Evolutionary conservation across 768 basidiomycete genomes (phyloP), one percentile per base, ranked within the genome.

Genomic region (Leccinellum albellum): DNA sequence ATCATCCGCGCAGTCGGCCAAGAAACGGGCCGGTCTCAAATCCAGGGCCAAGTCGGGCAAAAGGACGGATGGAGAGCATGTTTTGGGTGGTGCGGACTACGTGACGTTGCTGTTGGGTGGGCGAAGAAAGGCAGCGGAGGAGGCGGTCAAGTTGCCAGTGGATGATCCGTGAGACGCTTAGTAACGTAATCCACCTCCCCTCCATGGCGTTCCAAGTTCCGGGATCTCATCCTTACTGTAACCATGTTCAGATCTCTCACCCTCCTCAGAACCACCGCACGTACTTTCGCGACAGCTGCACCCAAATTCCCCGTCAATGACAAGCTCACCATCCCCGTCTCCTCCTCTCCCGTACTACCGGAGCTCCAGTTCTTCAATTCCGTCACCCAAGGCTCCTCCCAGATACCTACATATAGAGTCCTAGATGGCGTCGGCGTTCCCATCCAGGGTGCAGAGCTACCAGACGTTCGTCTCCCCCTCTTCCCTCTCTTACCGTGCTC

Each of bases 391-490:
- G 80, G 79, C 42, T 77, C 79, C 14, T 76, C 78, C 21, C 81
- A 81, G 63, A 93, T 96, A 63, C 91, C 94, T 4, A 91, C 93
- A 4, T 96, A 87, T 73, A 81, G 94, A 50, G 81, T 97, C 1
- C 73, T 98, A 29, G 94, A 94, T 72, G 87, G 91, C 28, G 75
- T 82, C 51, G 95, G 94, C 3, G 73, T 82, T 61, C 82, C 83
- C 6, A 73, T 94, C 17, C 81, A 89, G 6, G 89, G 86, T 0
- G 91, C 88, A 4, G 78, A 84, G 58, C 66, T 89, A 15, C 91
- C 92, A 60, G 84, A 93, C 69, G 94, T 90, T 54, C 21, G 78
- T 72, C 47, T 20, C 23, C 8, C 44, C 50, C 42, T 46, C 21
- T 0, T 9, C n/a, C n/a, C n/a, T 50, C 40, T 28, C 35, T 56